Conservation (phyloP, 495 filamentous ascomycete species). For the Sabuloglossum arenarium region DNA sequence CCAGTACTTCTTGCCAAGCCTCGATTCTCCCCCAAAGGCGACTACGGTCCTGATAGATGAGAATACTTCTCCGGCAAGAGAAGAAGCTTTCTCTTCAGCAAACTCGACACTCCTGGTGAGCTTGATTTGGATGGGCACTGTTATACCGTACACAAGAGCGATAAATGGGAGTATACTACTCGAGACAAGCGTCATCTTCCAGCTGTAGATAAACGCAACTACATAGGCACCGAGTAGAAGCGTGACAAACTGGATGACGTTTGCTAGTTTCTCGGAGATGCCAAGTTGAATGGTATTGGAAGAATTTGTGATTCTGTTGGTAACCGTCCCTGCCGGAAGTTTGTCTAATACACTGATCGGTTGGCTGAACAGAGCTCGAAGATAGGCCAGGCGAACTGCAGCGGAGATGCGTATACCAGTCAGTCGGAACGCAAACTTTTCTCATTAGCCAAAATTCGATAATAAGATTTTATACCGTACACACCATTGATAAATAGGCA, state of each 20-base stretch:
- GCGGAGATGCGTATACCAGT: conserved; percentile 22
- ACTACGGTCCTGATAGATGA: conserved; percentile 35
- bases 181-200: conserved; percentile 35
- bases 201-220: conserved; percentile 33
- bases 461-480: neutral
- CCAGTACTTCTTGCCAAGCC: conserved; percentile 17
- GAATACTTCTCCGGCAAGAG: conserved; percentile 36
- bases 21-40: conserved; percentile 37
- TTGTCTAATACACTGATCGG: conserved; percentile 18
- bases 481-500: neutral
- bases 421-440: conserved; percentile 29
- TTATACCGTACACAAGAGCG: conserved; percentile 29
- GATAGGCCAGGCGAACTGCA: conserved; percentile 16
- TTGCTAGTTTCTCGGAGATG: conserved; percentile 39
- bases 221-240: conserved; percentile 28
- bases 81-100: conserved; percentile 36
- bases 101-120: conserved; percentile 32
- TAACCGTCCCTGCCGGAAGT: conserved; percentile 18
- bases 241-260: conserved; percentile 30
- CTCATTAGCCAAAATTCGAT: neutral
- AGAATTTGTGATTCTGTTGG: conserved; percentile 38
- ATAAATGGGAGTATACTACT: conserved; percentile 34
- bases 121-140: conserved; percentile 35
- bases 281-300: conserved; percentile 45
- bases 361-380: conserved; percentile 16